Evolutionary conservation across 2,329 filamentous ascomycete genomes (phyloP).

Genomic region (Biscogniauxia sp.): DNA sequence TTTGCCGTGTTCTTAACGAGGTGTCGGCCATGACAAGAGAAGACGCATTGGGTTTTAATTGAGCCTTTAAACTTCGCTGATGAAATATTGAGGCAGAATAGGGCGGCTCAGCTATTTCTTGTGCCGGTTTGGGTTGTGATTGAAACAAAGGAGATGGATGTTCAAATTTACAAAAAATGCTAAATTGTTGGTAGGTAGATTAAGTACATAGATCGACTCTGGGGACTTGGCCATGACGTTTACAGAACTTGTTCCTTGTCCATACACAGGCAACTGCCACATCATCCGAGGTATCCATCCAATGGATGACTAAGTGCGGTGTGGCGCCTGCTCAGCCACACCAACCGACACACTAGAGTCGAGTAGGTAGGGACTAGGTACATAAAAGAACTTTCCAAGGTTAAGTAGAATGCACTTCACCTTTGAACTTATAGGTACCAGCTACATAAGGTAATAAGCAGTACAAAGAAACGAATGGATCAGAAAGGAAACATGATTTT

Average conservation of each 20-base stretch:
- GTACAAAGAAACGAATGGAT: no score
- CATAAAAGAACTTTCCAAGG: no score
- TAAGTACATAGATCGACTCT: neutral
- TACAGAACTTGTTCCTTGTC: neutral
- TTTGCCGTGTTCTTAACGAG: slow-evolving; percentile 23
- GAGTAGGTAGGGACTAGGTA: no score
- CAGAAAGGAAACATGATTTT: no score
- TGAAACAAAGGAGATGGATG: neutral
- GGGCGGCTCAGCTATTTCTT: neutral
- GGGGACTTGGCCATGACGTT: neutral
- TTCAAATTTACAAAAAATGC: neutral
- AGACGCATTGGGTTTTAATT: neutral
- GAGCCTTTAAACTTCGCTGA: neutral
- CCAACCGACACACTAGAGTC: no score
- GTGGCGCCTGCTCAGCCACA: no score
- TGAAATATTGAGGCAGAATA: neutral
- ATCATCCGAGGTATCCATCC: neutral
- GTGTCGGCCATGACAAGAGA: slow-evolving; percentile 20
- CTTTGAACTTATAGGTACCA: no score
- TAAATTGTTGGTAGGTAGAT: neutral
- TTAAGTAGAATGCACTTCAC: no score
- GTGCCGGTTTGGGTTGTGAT: neutral
- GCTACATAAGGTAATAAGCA: no score
- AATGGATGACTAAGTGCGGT: no score
- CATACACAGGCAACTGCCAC: neutral